phyloP scores from a whole-genome alignment of 257 asterid species.

The Solanum virginianum region DNA sequence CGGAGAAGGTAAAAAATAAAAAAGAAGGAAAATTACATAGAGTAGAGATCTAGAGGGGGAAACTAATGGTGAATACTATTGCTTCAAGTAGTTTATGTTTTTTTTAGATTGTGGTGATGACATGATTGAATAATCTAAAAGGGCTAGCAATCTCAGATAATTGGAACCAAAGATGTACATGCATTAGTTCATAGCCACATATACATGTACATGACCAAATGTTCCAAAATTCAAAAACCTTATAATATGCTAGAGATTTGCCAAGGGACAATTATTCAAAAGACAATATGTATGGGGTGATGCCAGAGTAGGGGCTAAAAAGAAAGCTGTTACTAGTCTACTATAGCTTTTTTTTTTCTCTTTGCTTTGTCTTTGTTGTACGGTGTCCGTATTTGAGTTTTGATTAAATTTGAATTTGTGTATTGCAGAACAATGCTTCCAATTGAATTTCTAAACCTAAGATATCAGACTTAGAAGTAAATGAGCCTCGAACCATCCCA shows the following conservation, averaged over 20 bases:
- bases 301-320: background rate
- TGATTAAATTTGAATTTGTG: rapidly evolving
- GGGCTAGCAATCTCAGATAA: background rate
- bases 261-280: background rate
- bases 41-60: too few relatives aligned
- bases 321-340: background rate
- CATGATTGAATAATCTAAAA: background rate
- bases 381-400: rapidly evolving
- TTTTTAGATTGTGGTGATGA: background rate
- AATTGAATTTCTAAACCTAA: background rate
- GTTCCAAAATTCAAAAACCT: background rate
- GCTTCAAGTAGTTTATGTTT: background rate
- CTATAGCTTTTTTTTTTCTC: background rate
- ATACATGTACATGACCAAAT: background rate
- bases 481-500: background rate
- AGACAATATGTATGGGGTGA: background rate
- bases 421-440: background rate
- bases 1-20: too few relatives aligned
- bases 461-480: background rate
- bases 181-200: background rate
- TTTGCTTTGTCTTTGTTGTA: background rate
- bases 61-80: background rate
- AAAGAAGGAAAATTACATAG: too few relatives aligned
- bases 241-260: background rate
- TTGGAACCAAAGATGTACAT: background rate